phyloP scores from a whole-genome alignment of 306 rosid genomes.

The Casuarina glauca region DNA sequence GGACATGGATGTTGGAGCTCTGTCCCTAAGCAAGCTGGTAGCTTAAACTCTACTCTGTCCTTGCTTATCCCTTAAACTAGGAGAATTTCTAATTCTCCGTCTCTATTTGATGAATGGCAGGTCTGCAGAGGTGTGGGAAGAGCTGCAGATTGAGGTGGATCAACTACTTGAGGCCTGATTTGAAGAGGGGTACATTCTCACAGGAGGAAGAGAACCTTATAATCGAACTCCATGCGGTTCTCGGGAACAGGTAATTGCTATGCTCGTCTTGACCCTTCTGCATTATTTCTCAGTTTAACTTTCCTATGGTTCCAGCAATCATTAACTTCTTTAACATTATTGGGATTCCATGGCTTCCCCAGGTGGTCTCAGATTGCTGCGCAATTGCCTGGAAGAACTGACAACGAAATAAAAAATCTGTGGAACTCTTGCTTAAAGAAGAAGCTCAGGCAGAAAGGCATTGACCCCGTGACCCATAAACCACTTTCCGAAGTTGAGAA shows the following conservation, averaged over 20 bases:
- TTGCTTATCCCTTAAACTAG: constrained; percentile 3
- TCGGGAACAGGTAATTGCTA: constrained; percentile 56
- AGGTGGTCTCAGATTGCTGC: constrained; percentile 97
- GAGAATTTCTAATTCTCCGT: not conserved
- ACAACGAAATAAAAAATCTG: constrained; percentile 88
- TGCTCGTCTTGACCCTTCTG: not conserved
- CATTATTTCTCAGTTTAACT: not conserved
- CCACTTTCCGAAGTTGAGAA: constrained; percentile 56
- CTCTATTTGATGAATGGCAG: constrained; percentile 32
- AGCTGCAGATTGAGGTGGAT: constrained; percentile 70
- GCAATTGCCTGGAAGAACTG: constrained; percentile 80
- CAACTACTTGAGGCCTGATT: constrained; percentile 63
- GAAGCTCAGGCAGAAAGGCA: constrained; percentile 78
- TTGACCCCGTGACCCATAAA: constrained; percentile 81
- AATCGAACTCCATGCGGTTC: constrained; percentile 51
- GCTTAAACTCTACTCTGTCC: constrained; percentile 5
- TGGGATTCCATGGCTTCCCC: constrained; percentile 20
- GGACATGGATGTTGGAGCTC: constrained; percentile 74
- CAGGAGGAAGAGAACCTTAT: constrained; percentile 54
- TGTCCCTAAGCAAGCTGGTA: constrained; percentile 70
- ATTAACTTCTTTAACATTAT: constrained; percentile 5
- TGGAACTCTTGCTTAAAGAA: constrained; percentile 92
- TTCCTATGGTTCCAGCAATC: not conserved
- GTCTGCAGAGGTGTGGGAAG: constrained; percentile 67
- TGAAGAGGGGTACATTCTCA: constrained; percentile 66